These are phyloP conservation scores for Stagonosporopsis rhizophila DNA, from an alignment of 2,329 filamentous ascomycete genomes.

Conservation along the genomic window DNA sequence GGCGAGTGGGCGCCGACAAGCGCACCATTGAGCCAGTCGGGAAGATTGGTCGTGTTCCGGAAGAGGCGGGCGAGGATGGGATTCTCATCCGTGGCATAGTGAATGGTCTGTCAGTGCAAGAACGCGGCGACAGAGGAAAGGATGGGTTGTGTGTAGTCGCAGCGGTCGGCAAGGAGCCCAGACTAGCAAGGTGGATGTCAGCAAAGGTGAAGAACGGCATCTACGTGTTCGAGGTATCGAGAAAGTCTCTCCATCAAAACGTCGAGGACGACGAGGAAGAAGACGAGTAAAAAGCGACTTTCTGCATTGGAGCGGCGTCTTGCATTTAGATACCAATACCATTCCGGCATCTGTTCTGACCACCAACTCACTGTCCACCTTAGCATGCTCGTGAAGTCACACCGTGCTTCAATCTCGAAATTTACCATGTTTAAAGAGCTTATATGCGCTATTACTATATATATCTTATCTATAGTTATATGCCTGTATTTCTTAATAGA, in stretches of 20 bases:
- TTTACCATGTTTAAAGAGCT: no score
- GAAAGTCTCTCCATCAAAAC: conserved; percentile 36
- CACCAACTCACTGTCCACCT: not conserved
- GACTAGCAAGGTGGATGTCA: conserved; percentile 82
- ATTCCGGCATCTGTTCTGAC: conserved; percentile 22
- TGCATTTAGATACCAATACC: conserved; percentile 33
- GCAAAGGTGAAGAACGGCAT: conserved; percentile 76
- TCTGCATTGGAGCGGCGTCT: conserved; percentile 21
- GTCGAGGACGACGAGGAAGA: conserved; percentile 12
- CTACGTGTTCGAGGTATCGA: conserved; percentile 83
- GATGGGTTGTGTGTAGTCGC: conserved; percentile 81
- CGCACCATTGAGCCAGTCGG: conserved; percentile 76
- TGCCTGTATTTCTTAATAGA: no score
- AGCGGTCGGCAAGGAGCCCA: conserved; percentile 86
- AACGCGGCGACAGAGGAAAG: conserved; percentile 77
- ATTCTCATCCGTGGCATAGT: conserved; percentile 73
- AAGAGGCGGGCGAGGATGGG: conserved; percentile 30
- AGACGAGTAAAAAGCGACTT: conserved; percentile 15
- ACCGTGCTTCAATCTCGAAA: not conserved
- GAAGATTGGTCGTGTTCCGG: conserved; percentile 60
- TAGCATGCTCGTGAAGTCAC: not conserved
- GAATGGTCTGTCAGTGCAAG: conserved; percentile 87
- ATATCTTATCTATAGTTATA: no score
- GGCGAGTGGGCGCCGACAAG: conserved; percentile 79
- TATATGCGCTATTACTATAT: no score